These are phyloP conservation scores for Camellia lanceoleosa DNA, from an alignment of 148 eudicot species.

Conservation along the genomic window DNA sequence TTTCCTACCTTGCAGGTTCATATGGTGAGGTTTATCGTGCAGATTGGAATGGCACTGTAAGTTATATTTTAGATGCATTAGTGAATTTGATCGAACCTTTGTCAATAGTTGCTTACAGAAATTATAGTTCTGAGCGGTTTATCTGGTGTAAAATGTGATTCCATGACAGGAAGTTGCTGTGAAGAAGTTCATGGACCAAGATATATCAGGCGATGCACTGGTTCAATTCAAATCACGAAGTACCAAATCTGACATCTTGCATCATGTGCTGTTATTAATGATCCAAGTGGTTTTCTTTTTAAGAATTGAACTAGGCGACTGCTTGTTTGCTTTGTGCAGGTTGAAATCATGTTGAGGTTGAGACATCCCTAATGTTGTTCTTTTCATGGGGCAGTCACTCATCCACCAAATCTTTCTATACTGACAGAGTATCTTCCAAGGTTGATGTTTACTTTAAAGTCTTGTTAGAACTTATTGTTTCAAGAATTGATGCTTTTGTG, in stretches of 20 bases:
- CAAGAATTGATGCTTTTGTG: background rate
- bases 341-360: slow-evolving; percentile 91
- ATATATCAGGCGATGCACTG: slow-evolving; percentile 81
- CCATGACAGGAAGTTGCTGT: slow-evolving; percentile 92
- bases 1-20: slow-evolving; percentile 67
- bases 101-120: slow-evolving; percentile 10
- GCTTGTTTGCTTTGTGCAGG: slow-evolving; percentile 46
- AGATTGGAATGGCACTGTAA: slow-evolving; percentile 98
- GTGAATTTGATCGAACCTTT: background rate
- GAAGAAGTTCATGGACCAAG: slow-evolving; percentile 94
- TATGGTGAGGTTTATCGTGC: slow-evolving; percentile 94
- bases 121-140: background rate
- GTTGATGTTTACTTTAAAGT: slow-evolving; percentile 30
- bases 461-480: background rate
- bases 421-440: slow-evolving; percentile 94
- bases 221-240: slow-evolving; percentile 86
- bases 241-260: slow-evolving; percentile 10
- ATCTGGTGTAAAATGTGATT: slow-evolving; percentile 14
- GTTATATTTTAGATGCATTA: slow-evolving; percentile 28
- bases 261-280: background rate
- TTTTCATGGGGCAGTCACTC: slow-evolving; percentile 99
- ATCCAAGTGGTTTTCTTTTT: background rate
- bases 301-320: background rate
- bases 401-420: slow-evolving; percentile 92
- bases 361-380: slow-evolving; percentile 99